Base-by-base conservation (phyloP, 805 yeast genomes). In the Lachancea cidri region DNA sequence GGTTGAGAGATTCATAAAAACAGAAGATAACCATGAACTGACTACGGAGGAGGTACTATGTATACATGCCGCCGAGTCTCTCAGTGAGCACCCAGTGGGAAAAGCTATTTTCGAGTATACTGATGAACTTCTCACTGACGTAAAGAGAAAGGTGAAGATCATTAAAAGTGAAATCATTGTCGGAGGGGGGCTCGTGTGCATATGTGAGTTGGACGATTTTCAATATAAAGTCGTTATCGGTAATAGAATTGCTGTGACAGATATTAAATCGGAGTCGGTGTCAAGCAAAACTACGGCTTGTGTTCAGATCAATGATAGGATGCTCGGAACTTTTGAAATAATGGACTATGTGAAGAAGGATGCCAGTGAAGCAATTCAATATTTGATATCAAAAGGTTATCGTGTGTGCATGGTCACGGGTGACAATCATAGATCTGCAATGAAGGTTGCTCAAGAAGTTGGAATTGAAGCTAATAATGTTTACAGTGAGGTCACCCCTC, bases 1-100 rank as follows among this genome's bases (percentile, higher is more conserved):
- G 2, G 75, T 74, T 2, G 53, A 55, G 17, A 51, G 36, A 41
- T 62, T 35, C 41, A 46, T 17, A 76, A 33, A 35, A 14, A 81
- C 3, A 67, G 50, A 36, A 9, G 44, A 30, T 14, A 3, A 36
- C 11, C 25, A 29, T 13, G 30, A 41, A 13, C 17, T 39, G 9
- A 38, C 40, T 7, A 33, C 37, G n/a, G 47, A 43, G 29, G 38
- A 47, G 16, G 22, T 53, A 9, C 47, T 43, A 2, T 46, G 54
- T 19, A 43, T 60, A 3, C 35, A 33, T 16, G 45, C 78, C 0
- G 62, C 81, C 7, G 98, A 93, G 60, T 48, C 60, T 5, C 72
- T 73, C 37, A 82, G 89, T 45, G 96, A 88, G 61, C 98, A 93
- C 62, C 97, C 98, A 0, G 74, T 86, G 32, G 96, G 89, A 4